Base-by-base conservation (phyloP, 1,139 yeast species). In the Meyerozyma carpophila region DNA sequence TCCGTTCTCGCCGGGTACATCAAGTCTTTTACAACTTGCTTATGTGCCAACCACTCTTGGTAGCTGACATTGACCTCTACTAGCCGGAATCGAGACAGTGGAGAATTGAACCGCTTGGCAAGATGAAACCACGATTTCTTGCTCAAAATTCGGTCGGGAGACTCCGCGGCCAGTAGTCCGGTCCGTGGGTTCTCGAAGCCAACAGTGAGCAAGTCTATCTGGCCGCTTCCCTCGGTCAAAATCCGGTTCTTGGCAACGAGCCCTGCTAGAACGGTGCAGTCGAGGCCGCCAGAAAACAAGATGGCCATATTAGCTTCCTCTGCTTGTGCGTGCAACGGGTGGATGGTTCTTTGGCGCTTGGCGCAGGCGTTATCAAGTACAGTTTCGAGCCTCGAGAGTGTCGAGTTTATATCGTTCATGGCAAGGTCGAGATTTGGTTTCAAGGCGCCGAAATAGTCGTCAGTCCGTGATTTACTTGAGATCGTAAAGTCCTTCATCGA, bases 101-200 rank as follows among this genome's bases (percentile, higher is more conserved):
- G 34, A 16, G 41, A 49, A 4, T 73, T 67, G 51, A 66, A 82
- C 41, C 57, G 58, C 18, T 61, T 50, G 32, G 66, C 61, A 20
- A 90, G 64, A 36, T 74, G 73, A 18, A 59, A 52, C 77, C 84
- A 78, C 9, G 95, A 84, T 45, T 74, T 70, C 16, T 70, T 62
- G 1, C 95, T 95, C 10, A 93, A 66, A 44, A 73, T 65, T 38
- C 98, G 66, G 63, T 93, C 99, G 0, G 98, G 98, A 2, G 95
- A 84, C 27, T 78, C 77, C 0, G 62, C 55, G 0, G 88, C 82
- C n/a, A 54, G 44, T 28, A 77, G 64, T 1, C 79, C 77, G 0
- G 91, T 82, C 44, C 98, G 73, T n/a, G 91, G 93, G 54, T 91
- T 93, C 50, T 87, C 93, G 62, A 93, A 93, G 0, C 96, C 95